Conservation (phyloP, 1,284 basidiomycete genomes). For the Hemileia vastatrix region DNA sequence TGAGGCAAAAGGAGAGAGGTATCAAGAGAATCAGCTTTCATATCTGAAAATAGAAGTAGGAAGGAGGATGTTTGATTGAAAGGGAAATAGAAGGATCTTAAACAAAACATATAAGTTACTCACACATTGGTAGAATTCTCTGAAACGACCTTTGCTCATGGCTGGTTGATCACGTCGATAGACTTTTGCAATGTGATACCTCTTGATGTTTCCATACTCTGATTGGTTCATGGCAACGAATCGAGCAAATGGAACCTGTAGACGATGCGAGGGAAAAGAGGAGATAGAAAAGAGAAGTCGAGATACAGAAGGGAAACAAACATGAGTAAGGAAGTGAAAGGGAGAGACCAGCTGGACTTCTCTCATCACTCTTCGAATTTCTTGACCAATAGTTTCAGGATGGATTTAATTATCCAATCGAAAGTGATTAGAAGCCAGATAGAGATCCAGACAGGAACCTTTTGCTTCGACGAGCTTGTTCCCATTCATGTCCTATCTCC, state of each 20-base stretch:
- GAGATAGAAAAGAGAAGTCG: background rate
- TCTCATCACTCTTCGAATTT: no score
- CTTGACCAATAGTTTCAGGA: no score
- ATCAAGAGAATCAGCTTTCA: no score
- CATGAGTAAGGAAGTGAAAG: no score
- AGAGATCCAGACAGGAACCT: no score
- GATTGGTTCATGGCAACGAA: slow-evolving; percentile 89
- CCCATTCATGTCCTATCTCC: background rate
- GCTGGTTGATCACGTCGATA: slow-evolving; percentile 93
- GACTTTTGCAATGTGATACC: slow-evolving; percentile 97
- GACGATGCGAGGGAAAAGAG: background rate
- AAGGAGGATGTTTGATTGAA: background rate
- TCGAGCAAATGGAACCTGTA: slow-evolving; percentile 71
- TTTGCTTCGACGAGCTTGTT: background rate
- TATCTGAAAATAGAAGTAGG: background rate
- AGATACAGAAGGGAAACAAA: background rate
- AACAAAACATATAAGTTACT: slow-evolving; percentile 36
- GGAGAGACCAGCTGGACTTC: no score
- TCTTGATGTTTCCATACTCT: slow-evolving; percentile 59
- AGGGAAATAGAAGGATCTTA: background rate
- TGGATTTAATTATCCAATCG: no score
- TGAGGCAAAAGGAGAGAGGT: background rate
- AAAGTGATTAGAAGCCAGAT: no score
- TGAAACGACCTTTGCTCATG: slow-evolving; percentile 94
- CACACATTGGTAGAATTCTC: slow-evolving; percentile 96